Base-by-base conservation (phyloP, 2,329 filamentous ascomycete species). In the Scedosporium aurantiacum region DNA sequence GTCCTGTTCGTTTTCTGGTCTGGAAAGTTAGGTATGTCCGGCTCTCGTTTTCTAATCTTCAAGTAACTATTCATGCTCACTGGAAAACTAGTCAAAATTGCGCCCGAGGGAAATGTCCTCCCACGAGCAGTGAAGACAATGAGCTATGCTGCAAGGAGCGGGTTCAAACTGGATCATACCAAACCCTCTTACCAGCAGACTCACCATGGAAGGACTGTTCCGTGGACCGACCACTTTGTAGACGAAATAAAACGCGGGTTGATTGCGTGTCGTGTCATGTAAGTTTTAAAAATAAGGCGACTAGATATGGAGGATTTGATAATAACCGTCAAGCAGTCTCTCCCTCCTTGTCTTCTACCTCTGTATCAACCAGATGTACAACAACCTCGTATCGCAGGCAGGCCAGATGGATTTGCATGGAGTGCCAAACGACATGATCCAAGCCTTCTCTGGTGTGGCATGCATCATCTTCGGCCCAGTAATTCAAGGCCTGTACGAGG, bases 201-300 rank as follows among this genome's bases (percentile, higher is more conserved):
- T 74, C 7, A 84, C 86, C 63, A 90, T 89, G 77, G 88, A 87
- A 1, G 21, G 12, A 25, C 73, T 74, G 18, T 80, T 88, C 50
- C 82, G 2, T 91, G 90, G 67, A 87, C 91, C 64, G 89, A 92
- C 66, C 82, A 82, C 21, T 92, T 87, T 87, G 88, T 91, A 43
- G 88, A 90, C 68, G 87, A 91, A 70, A 80, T 91, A 32, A 78
- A 78, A 52, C 85, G 88, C 73, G 88, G 87, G 8, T 79, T 89
- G 65, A 76, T 79, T 61, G 86, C 86, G 16, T 89, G 86, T 70
- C 77, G 82, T 54, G 87, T 90, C 7, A 92, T 89, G 71, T 70
- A 81, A 65, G 56, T 58, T 14, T 12, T 16, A 3, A n/a, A n/a
- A n/a, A 55, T 55, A 37, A 12, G 32, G 14, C 32, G 5, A 37